A percentile compares a stretch with the other conserved stretches of the same genome.
These are phyloP conservation scores for Pichia paraexigua DNA, from an alignment of 805 yeast species.

Conservation along the genomic window DNA sequence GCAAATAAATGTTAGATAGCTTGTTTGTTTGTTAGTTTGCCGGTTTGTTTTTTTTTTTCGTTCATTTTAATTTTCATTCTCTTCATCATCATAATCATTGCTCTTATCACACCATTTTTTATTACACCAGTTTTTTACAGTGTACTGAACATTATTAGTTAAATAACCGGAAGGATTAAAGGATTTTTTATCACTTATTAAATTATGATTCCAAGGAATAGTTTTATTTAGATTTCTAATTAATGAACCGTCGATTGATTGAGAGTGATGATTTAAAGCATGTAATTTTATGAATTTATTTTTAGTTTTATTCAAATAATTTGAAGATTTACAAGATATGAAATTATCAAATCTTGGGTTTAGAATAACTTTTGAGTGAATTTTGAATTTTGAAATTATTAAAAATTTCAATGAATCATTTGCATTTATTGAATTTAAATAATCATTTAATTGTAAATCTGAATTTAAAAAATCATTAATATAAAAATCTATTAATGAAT, in stretches of 20 bases:
- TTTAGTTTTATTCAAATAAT: background rate
- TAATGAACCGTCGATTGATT: slow-evolving; percentile 8
- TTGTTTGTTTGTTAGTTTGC: too few relatives aligned
- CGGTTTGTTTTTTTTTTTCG: too few relatives aligned
- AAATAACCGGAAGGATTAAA: slow-evolving; percentile 24
- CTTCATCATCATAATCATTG: background rate
- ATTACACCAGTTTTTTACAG: slow-evolving; percentile 45
- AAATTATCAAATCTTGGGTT: slow-evolving; percentile 40
- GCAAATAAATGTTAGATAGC: background rate
- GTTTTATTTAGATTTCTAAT: slow-evolving; percentile 22
- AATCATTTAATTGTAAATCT: slow-evolving; percentile 16
- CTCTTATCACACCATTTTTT: slow-evolving; percentile 31
- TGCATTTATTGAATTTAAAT: slow-evolving; percentile 16
- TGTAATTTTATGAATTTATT: slow-evolving; percentile 7
- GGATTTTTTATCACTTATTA: slow-evolving; percentile 11
- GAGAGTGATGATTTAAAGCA: background rate
- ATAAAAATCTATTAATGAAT: slow-evolving; percentile 29
- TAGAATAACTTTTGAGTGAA: slow-evolving; percentile 35
- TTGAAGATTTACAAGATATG: background rate
- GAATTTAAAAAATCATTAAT: slow-evolving; percentile 23
- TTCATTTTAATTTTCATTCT: too few relatives aligned
- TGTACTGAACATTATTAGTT: slow-evolving; percentile 32
- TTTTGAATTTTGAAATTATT: slow-evolving; percentile 5
- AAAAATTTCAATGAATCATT: background rate
- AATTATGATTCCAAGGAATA: slow-evolving; percentile 24